Conservation (phyloP, 2,329 filamentous ascomycete species). For the Alternaria postmessia region DNA sequence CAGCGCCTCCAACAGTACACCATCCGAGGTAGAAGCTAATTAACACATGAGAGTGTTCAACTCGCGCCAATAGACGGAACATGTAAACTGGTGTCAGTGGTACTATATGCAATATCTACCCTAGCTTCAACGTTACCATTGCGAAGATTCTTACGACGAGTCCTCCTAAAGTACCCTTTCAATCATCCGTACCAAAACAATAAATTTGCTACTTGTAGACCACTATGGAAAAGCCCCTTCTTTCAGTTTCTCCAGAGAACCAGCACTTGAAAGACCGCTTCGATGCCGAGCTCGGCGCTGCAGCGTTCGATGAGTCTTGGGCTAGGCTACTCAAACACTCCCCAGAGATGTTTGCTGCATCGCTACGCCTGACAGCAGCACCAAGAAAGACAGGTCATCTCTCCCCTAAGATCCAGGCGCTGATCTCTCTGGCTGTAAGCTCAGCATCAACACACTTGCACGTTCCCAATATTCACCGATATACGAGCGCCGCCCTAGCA, state of each 20-base stretch:
- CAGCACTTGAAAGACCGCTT: constrained; percentile 35
- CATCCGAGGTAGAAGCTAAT: not conserved
- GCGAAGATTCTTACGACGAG: no score
- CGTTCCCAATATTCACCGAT: constrained; percentile 52
- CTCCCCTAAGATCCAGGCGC: constrained; percentile 52
- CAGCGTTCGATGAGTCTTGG: constrained; percentile 40
- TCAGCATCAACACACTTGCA: constrained; percentile 57
- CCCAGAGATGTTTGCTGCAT: constrained; percentile 43
- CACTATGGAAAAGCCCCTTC: constrained; percentile 24
- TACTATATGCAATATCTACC: not conserved
- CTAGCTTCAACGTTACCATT: not conserved
- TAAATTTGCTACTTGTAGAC: no score
- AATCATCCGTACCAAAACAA: not conserved
- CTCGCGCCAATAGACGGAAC: not conserved
- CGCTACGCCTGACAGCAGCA: constrained; percentile 35
- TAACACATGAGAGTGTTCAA: not conserved
- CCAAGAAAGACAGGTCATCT: constrained; percentile 48
- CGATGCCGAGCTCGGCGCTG: constrained; percentile 31
- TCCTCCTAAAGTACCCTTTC: not conserved
- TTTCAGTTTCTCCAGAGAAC: constrained; percentile 30
- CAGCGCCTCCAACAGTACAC: constrained; percentile 12
- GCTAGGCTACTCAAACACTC: constrained; percentile 34
- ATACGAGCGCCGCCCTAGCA: constrained; percentile 51
- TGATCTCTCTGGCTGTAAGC: constrained; percentile 57
- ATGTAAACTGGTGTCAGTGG: not conserved